These are phyloP conservation scores for Lithospermum erythrorhizon DNA, from an alignment of 257 asterid genomes.

Conservation along the genomic window DNA sequence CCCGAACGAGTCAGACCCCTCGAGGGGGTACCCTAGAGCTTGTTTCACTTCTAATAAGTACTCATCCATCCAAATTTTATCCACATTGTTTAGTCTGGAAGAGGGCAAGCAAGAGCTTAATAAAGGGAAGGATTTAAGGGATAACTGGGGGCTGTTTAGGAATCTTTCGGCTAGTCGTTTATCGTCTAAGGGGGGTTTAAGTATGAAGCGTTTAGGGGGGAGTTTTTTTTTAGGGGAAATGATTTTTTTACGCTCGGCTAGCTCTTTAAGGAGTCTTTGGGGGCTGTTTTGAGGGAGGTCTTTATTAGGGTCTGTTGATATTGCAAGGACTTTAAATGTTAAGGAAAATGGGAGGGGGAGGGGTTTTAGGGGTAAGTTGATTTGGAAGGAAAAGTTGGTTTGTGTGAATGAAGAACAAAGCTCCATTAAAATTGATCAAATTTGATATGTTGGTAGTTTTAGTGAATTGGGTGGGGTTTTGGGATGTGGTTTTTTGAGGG, in stretches of 20 bases:
- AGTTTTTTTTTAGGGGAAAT: conserved; percentile 60
- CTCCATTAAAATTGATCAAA: conserved; percentile 36
- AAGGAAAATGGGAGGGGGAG: conserved; percentile 13
- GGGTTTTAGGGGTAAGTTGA: conserved; percentile 26
- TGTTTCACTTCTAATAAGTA: conserved; percentile 81
- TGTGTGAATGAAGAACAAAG: conserved; percentile 50
- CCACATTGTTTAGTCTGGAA: conserved; percentile 63
- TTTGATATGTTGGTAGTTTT: not conserved
- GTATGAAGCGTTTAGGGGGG: conserved; percentile 73
- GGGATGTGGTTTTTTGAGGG: conserved; percentile 31
- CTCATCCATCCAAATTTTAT: conserved; percentile 85
- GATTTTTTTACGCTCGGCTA: conserved; percentile 60
- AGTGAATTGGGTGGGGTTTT: conserved; percentile 1
- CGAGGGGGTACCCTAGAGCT: conserved; percentile 85
- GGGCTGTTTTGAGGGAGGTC: conserved; percentile 94
- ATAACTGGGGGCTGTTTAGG: conserved; percentile 86
- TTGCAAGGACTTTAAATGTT: conserved; percentile 34
- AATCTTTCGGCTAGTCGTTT: conserved; percentile 63
- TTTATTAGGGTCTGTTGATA: conserved; percentile 53
- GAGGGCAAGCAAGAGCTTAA: conserved; percentile 91
- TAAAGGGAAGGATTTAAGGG: conserved; percentile 71
- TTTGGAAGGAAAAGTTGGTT: conserved; percentile 49
- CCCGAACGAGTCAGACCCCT: conserved; percentile 60
- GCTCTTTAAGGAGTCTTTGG: conserved; percentile 76
- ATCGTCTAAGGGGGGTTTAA: conserved; percentile 85